Conservation (phyloP, 192 early-diverging fungal genomes). For the Rhizophagus prolifer region DNA sequence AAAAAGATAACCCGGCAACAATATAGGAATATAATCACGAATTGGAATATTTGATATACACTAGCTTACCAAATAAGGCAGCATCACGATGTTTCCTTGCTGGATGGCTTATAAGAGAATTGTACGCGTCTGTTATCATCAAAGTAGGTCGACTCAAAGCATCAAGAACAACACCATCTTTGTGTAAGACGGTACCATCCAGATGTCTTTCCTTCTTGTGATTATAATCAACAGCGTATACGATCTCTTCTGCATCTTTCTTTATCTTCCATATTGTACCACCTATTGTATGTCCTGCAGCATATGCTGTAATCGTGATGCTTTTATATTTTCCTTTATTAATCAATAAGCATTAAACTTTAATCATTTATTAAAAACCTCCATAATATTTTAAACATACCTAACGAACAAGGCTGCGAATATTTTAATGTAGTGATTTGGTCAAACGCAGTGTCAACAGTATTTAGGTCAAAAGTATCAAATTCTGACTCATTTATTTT, state of each 20-base stretch:
- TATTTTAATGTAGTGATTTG: slow-evolving; percentile 79
- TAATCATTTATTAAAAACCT: not conserved
- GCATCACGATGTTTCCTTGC: slow-evolving; percentile 73
- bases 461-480: slow-evolving; percentile 68
- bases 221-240: slow-evolving; percentile 97
- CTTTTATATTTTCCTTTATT: slow-evolving; percentile 71
- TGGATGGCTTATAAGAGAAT: slow-evolving; percentile 65
- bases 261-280: slow-evolving; percentile 97
- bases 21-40: not conserved
- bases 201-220: slow-evolving; percentile 87
- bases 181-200: slow-evolving; percentile 66
- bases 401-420: slow-evolving; percentile 77
- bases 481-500: slow-evolving; percentile 71
- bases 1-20: too few relatives aligned
- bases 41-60: not conserved
- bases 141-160: slow-evolving; percentile 79
- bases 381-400: slow-evolving; percentile 12
- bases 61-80: slow-evolving; percentile 66
- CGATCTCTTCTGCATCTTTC: slow-evolving; percentile 89
- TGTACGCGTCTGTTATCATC: slow-evolving; percentile 91
- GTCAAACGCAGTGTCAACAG: slow-evolving; percentile 86
- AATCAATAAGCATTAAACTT: not conserved
- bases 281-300: slow-evolving; percentile 93
- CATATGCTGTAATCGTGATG: slow-evolving; percentile 86
- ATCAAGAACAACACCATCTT: slow-evolving; percentile 61